Evolutionary conservation across 2,329 filamentous ascomycete genomes (phyloP), one percentile per base, ranked within the genome.

Genomic region (Raffaelea arxii): DNA sequence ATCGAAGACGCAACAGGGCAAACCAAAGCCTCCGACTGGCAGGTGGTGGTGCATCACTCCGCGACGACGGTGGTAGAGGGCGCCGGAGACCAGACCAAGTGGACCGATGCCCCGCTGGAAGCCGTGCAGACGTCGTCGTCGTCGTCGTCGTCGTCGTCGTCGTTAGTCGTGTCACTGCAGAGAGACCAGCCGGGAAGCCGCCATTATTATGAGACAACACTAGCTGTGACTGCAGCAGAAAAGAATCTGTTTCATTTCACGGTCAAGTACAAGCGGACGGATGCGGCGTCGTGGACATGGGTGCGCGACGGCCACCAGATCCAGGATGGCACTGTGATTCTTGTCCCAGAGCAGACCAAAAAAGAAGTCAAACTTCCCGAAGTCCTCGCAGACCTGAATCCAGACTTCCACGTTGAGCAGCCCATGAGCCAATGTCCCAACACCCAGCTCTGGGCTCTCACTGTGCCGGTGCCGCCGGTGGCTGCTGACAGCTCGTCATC

Each of bases 261-360:
- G 1, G 58, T 88, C 50, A 87, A 83, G 49, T 88, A 84, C 56
- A 75, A 83, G 23, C 4, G 56, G 62, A 74, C 24, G 63, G 71
- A 1, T 89, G 84, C 84, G 76, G 70, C 57, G 87, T 83, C 83
- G 72, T 91, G 86, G 86, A 77, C 71, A 56, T 90, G 85, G 84
- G 73, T 77, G 30, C 77, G 78, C 49, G 78, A 87, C 53, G 74
- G 79, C 49, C 75, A 77, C 46, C 77, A 75, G 1, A 63, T 78
- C 2, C 67, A 67, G 14, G 84, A 91, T 56, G 86, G 84, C 4
- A 65, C 70, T 14, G 63, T 86, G 16, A 62, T 84, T 46, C 67
- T 81, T 50, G 71, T 72, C 54, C 23, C 49, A 59, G n/a, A n/a
- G n/a, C 58, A 46, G 54, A 54, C 38, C 58, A 57, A 43, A 52